Evolutionary conservation across 2,329 filamentous ascomycete species (phyloP).

Genomic region (Corynespora cassiicola): DNA sequence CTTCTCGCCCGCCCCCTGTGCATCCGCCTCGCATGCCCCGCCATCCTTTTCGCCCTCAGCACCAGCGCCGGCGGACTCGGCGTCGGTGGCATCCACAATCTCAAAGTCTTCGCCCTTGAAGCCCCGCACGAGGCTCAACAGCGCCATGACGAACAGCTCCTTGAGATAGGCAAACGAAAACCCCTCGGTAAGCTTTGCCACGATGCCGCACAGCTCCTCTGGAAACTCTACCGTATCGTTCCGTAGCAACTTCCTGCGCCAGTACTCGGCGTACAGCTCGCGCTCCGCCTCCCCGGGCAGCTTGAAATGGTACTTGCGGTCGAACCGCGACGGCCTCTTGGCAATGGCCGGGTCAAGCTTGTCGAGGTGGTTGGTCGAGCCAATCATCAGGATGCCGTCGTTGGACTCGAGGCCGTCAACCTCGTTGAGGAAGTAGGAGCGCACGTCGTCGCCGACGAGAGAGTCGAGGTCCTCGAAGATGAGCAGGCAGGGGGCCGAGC

Average conservation of each 20-base stretch:
- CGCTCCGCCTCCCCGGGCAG: constrained; percentile 44
- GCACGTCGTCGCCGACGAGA: constrained; percentile 63
- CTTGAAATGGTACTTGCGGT: constrained; percentile 53
- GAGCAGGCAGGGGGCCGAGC: constrained; percentile 69
- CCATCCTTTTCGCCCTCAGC: constrained; percentile 3
- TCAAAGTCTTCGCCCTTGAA: constrained; percentile 34
- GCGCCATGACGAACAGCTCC: constrained; percentile 47
- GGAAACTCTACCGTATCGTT: constrained; percentile 44
- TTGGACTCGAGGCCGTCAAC: constrained; percentile 72
- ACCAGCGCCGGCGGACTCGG: constrained; percentile 12
- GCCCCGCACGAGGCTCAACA: constrained; percentile 42
- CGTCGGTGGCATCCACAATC: constrained; percentile 29
- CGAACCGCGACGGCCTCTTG: constrained; percentile 52
- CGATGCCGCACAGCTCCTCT: constrained; percentile 36
- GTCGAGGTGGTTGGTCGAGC: constrained; percentile 68
- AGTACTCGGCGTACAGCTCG: constrained; percentile 48
- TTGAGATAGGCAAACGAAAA: constrained; percentile 53
- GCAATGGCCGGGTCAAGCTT: constrained; percentile 67
- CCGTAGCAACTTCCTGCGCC: constrained; percentile 45
- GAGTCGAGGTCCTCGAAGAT: constrained; percentile 75
- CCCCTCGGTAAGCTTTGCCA: constrained; percentile 45
- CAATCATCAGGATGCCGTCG: constrained; percentile 72
- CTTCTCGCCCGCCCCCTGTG: constrained; percentile 5
- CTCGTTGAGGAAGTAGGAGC: constrained; percentile 75
- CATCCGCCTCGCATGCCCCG: too few species aligned